phyloP scores from a whole-genome alignment of 352 stramenopile genomes.

The Phytophthora cryptogea region DNA sequence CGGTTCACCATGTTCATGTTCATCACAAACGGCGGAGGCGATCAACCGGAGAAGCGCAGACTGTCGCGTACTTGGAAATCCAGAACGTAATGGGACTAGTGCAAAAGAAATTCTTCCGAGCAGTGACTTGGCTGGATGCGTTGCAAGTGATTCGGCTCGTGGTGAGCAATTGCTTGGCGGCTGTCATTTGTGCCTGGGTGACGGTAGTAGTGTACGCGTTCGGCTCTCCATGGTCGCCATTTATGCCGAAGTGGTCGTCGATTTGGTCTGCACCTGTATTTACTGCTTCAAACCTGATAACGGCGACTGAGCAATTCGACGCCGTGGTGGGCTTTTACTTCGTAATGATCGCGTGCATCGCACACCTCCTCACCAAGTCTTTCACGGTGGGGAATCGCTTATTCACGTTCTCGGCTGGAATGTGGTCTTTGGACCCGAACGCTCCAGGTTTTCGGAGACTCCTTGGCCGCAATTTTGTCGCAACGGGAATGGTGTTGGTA shows the following conservation, averaged over 20 bases:
- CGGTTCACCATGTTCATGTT: not conserved
- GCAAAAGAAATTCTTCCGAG: slow-evolving; percentile 34
- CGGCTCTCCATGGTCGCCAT: slow-evolving; percentile 25
- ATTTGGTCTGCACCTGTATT: slow-evolving; percentile 7
- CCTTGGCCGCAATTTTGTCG: slow-evolving; percentile 1
- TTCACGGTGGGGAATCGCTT: slow-evolving; percentile 22
- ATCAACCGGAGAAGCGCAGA: slow-evolving; percentile 12
- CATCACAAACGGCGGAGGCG: not conserved
- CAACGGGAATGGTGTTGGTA: not conserved
- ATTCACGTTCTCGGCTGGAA: slow-evolving; percentile 11
- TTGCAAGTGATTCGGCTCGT: slow-evolving; percentile 40
- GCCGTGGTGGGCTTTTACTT: slow-evolving; percentile 33
- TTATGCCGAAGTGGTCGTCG: slow-evolving; percentile 9
- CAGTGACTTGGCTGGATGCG: slow-evolving; percentile 36
- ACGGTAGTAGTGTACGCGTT: slow-evolving; percentile 29
- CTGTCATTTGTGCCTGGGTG: slow-evolving; percentile 27
- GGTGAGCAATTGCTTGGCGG: slow-evolving; percentile 31
- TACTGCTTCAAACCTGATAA: not conserved
- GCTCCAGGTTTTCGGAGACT: slow-evolving; percentile 1
- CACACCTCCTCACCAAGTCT: slow-evolving; percentile 19
- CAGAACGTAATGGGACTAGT: slow-evolving; percentile 36
- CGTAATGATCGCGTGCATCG: slow-evolving; percentile 27
- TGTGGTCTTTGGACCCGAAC: slow-evolving; percentile 14
- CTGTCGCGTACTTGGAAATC: slow-evolving; percentile 22
- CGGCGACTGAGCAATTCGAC: slow-evolving; percentile 11